Conservation (phyloP, 2,329 filamentous ascomycete genomes). For the Atkinsonella texensis region DNA sequence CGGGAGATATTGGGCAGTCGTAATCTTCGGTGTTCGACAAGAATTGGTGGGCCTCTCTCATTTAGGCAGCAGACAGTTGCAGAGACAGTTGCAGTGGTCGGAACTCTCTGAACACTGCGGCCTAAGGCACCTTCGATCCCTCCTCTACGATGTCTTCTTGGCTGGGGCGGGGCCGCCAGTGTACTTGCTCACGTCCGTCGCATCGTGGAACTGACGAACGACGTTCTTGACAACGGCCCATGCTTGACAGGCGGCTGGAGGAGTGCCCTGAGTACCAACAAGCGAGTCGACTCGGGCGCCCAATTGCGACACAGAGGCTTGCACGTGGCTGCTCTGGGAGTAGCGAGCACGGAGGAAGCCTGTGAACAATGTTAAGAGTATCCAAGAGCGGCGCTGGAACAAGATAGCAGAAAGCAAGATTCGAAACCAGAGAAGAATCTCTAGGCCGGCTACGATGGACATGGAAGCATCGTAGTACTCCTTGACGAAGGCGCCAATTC, state of each 20-base stretch:
- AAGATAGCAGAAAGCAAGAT: conserved; percentile 69
- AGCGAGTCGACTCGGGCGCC: conserved; percentile 68
- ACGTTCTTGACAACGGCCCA: conserved; percentile 72
- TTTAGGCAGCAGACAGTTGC: neutral
- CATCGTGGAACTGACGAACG: conserved; percentile 62
- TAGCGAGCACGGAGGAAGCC: conserved; percentile 85
- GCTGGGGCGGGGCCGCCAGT: conserved; percentile 42
- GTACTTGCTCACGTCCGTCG: conserved; percentile 69
- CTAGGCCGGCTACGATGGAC: conserved; percentile 79
- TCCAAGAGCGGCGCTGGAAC: conserved; percentile 86
- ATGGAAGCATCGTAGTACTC: conserved; percentile 95
- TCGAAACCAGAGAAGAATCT: conserved; percentile 79
- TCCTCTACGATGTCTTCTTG: conserved; percentile 30
- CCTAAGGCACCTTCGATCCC: neutral
- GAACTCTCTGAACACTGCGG: neutral
- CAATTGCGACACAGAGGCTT: conserved; percentile 62
- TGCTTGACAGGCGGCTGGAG: conserved; percentile 62
- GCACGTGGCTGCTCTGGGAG: conserved; percentile 86
- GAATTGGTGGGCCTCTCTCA: no score
- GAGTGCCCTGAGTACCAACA: conserved; percentile 76
- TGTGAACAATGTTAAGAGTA: conserved; percentile 76
- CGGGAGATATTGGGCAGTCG: no score
- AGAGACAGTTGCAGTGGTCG: neutral
- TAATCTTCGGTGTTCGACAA: no score
- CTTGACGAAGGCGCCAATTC: conserved; percentile 90